phyloP scores from a whole-genome alignment of 306 rosid genomes.

The Calophaca sinica region DNA sequence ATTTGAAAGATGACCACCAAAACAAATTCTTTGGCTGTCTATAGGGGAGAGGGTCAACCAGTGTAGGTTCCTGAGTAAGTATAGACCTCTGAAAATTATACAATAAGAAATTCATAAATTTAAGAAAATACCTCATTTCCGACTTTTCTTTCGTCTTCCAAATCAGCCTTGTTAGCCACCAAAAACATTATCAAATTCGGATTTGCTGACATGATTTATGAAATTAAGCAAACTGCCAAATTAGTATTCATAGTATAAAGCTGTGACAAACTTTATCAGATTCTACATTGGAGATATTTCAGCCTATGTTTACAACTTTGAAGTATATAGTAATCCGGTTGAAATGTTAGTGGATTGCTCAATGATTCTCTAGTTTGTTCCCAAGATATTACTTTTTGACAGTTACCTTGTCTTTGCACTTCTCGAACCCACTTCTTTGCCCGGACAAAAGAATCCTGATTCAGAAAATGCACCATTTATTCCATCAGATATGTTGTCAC shows the following conservation, averaged over 20 bases:
- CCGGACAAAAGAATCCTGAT: constrained; percentile 75
- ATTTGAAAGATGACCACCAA: constrained; percentile 7
- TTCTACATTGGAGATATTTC: background rate
- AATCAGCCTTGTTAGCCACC: constrained; percentile 88
- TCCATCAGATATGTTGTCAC: constrained; percentile 18
- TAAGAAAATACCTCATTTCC: constrained; percentile 60
- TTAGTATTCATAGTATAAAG: constrained; percentile 13
- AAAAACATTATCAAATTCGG: constrained; percentile 73
- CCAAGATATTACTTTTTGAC: background rate
- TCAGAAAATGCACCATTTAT: constrained; percentile 39
- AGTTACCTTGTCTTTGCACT: constrained; percentile 86
- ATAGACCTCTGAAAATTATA: background rate
- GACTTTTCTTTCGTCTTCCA: constrained; percentile 69
- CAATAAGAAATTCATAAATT: constrained; percentile 6
- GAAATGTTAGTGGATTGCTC: background rate
- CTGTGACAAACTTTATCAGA: background rate
- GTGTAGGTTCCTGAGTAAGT: background rate
- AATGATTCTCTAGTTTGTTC: constrained; percentile 18
- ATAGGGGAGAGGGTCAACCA: background rate
- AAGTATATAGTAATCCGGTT: constrained; percentile 4
- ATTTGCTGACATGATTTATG: constrained; percentile 60
- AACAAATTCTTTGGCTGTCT: background rate
- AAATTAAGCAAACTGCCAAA: constrained; percentile 18
- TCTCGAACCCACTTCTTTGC: constrained; percentile 91
- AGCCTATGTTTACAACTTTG: background rate